Evolutionary conservation across 2,329 filamentous ascomycete genomes (phyloP).

Genomic region (Pezizomycotina sp.): DNA sequence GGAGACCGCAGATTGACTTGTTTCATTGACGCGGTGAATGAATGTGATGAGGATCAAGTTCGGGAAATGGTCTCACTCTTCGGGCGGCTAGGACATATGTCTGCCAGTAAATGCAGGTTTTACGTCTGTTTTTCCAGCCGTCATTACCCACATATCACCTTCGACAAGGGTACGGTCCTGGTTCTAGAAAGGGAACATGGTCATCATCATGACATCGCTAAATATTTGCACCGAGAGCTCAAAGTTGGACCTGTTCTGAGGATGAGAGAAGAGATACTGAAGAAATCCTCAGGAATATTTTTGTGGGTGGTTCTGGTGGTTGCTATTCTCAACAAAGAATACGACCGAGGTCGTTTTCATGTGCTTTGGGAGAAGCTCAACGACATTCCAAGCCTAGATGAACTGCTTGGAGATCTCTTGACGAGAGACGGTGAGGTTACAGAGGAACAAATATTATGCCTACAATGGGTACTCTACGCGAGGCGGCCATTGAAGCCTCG

Average conservation of each 20-base stretch:
- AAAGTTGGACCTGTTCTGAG: too few species aligned
- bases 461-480: constrained; percentile 17
- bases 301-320: constrained; percentile 25
- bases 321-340: constrained; percentile 32
- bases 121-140: constrained; percentile 25
- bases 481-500: constrained; percentile 13
- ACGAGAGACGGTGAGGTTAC: constrained; percentile 32
- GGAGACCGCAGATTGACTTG: constrained; percentile 22
- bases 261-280: constrained; percentile 17
- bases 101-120: constrained; percentile 7
- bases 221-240: constrained; percentile 23
- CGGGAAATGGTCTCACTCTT: constrained; percentile 34
- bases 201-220: constrained; percentile 25
- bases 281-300: constrained; percentile 24
- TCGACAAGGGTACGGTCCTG: constrained; percentile 22
- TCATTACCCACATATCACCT: constrained; percentile 25
- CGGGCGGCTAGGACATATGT: constrained; percentile 28
- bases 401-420: constrained; percentile 39
- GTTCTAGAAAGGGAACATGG: constrained; percentile 23
- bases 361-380: constrained; percentile 26
- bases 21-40: constrained; percentile 30
- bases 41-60: constrained; percentile 30
- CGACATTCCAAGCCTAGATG: constrained; percentile 28
- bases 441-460: constrained; percentile 27
- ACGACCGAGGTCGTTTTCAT: constrained; percentile 24